Evolutionary conservation across 305 asterid genomes (phyloP), one percentile per base, ranked within the genome.

Genomic region (Fraxinus velutina): DNA sequence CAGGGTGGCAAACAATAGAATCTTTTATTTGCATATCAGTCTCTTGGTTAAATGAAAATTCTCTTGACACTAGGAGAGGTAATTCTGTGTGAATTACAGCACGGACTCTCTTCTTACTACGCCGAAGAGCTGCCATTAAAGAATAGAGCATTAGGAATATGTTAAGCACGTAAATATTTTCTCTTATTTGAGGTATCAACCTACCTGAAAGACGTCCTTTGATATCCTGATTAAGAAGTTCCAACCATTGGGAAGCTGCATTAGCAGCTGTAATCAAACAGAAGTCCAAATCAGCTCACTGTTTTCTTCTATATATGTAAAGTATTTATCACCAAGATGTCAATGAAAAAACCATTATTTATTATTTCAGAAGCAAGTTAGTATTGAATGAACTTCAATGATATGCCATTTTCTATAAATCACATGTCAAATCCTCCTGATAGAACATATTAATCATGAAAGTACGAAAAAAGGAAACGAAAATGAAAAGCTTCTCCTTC

Each of bases 201-300:
- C 5, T 83, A 90, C 99, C 98, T 72, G 97, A 91, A 84, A 96
- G 97, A 22, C 99, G 98, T 15, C 95, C 98, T 84, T 79, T 88
- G 30, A 92, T 88, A 84, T 96, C 99, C 83, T 91, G 97, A 82
- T 83, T 91, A 86, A 96, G 93, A 85, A 96, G 96, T 52, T 91
- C 98, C 93, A 96, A 84, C 99, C 99, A 96, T 55, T 94, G 98
- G 47, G 94, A 91, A 83, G 99, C 99, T 55, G 93, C 93, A 79
- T 87, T 92, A 36, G 99, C 98, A 83, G 98, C 99, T 96, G 93
- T 85, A 84, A 85, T 80, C 37, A 52, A 74, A 77, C 76, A 39
- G 75, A 64, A 71, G 47, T 6, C 32, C 19, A 85, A 8, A 42
- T 82, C 68, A 85, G 84, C 62, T 44, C 37, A 74, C n/a, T 62